Evolutionary conservation across 2,329 filamentous ascomycete genomes (phyloP).

Genomic region (Elsinoe perseae): DNA sequence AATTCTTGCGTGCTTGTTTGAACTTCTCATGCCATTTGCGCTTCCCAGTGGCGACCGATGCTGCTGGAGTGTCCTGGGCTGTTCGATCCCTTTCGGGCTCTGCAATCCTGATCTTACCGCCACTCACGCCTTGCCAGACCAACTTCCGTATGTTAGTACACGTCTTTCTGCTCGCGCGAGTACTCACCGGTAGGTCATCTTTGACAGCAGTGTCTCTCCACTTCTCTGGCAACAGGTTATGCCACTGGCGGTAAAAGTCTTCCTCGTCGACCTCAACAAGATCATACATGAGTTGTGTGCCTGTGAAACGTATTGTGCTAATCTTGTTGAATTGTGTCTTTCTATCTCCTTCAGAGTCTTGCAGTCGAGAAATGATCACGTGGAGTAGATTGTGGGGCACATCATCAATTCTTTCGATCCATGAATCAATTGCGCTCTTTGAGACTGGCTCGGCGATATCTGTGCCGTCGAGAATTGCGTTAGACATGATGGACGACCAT

Average conservation of each 20-base stretch:
- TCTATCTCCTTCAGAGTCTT: neutral
- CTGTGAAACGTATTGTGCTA: conserved; percentile 18
- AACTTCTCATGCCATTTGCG: conserved; percentile 36
- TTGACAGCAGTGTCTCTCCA: conserved; percentile 26
- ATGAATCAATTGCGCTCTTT: conserved; percentile 27
- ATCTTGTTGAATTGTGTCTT: neutral
- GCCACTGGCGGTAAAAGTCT: conserved; percentile 33
- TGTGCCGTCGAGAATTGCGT: conserved; percentile 35
- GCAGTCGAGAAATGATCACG: conserved; percentile 29
- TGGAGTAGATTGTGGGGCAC: conserved; percentile 30
- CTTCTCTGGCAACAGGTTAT: conserved; percentile 28
- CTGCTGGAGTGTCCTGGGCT: neutral
- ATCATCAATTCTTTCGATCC: conserved; percentile 33
- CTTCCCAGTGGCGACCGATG: conserved; percentile 22
- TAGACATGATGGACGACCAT: conserved; percentile 41
- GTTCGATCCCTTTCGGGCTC: neutral
- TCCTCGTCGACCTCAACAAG: conserved; percentile 18
- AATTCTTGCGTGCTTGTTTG: conserved; percentile 21
- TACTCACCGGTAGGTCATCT: conserved; percentile 22
- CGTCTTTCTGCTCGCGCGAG: neutral
- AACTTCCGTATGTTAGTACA: conserved; percentile 1
- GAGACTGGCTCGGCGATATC: conserved; percentile 34
- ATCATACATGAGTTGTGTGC: conserved; percentile 22
- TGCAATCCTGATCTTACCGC: conserved; percentile 11
- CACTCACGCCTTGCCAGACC: conserved; percentile 4